Evolutionary conservation across 2,329 filamentous ascomycete species (phyloP).

Genomic region (Colletotrichum zoysiae): DNA sequence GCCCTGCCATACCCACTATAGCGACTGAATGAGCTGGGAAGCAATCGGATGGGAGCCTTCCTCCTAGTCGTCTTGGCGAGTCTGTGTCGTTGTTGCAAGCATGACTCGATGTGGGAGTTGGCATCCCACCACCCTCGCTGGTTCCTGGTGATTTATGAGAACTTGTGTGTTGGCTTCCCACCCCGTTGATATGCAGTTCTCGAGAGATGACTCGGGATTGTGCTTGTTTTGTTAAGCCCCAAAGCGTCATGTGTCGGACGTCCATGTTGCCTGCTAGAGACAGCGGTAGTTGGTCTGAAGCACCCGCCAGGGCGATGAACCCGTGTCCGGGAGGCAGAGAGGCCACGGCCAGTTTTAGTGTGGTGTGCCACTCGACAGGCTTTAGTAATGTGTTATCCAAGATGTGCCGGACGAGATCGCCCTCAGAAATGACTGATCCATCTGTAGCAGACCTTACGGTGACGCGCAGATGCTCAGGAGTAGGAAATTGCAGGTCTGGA

Average conservation of each 20-base stretch:
- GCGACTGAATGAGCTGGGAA: conserved; percentile 54
- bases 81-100: not conserved
- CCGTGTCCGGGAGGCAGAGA: not conserved
- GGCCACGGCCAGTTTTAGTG: not conserved
- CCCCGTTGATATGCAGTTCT: accelerated
- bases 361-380: conserved; percentile 8
- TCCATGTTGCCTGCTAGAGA: not conserved
- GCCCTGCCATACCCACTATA: conserved; percentile 57
- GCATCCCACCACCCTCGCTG: not conserved
- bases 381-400: conserved; percentile 19
- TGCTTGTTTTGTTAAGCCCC: not conserved
- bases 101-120: not conserved
- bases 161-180: not conserved
- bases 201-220: not conserved
- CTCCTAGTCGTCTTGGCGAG: not conserved
- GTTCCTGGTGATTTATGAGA: not conserved
- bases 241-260: not conserved
- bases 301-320: not conserved
- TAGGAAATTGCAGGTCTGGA: not conserved
- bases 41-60: conserved; percentile 46
- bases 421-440: not conserved
- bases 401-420: not conserved
- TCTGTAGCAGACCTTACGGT: conserved; percentile 12
- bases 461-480: not conserved
- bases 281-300: not conserved